These are phyloP conservation scores for Huntiella abstrusa DNA, from an alignment of 2,329 filamentous ascomycete genomes.

Conservation along the genomic window DNA sequence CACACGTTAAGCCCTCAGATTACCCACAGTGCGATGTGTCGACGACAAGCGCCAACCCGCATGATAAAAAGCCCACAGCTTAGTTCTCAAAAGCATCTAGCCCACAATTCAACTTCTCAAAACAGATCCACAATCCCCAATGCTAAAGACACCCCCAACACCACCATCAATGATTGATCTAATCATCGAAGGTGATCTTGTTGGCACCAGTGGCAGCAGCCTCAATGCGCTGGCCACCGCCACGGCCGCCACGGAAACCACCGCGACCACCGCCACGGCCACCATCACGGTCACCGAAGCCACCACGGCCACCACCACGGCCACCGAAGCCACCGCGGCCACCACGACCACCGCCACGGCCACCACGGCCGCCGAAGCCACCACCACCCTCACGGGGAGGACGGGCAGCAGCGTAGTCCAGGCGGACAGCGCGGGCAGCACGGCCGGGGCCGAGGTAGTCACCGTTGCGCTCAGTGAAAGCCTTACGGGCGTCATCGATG, in stretches of 20 bases:
- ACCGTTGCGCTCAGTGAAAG: constrained; percentile 52
- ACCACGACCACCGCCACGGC: constrained; percentile 32
- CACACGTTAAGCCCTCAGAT: constrained; percentile 11
- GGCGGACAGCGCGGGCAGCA: constrained; percentile 53
- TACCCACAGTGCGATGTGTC: constrained; percentile 1
- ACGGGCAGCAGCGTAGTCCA: constrained; percentile 62
- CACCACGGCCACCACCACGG: constrained; percentile 24
- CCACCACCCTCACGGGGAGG: constrained; percentile 37
- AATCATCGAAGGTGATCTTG: constrained; percentile 51
- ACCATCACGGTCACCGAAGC: constrained; percentile 31
- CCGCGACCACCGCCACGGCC: constrained; percentile 35
- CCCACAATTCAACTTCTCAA: not conserved
- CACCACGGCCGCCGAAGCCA: constrained; percentile 30
- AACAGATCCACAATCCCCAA: not conserved
- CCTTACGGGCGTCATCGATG: constrained; percentile 64
- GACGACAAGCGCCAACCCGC: not conserved
- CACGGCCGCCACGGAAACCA: constrained; percentile 24
- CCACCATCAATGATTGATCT: constrained; percentile 5
- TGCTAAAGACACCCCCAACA: not conserved
- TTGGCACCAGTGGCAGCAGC: constrained; percentile 37
- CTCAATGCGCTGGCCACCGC: constrained; percentile 31
- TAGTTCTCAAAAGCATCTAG: not conserved
- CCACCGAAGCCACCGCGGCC: constrained; percentile 22
- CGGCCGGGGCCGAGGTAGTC: constrained; percentile 43
- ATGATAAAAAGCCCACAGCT: not conserved